A percentile compares a stretch with the other conserved stretches of the same genome.
These are phyloP conservation scores for Linum trigynum DNA, from an alignment of 345 rosid species.

Conservation along the genomic window DNA sequence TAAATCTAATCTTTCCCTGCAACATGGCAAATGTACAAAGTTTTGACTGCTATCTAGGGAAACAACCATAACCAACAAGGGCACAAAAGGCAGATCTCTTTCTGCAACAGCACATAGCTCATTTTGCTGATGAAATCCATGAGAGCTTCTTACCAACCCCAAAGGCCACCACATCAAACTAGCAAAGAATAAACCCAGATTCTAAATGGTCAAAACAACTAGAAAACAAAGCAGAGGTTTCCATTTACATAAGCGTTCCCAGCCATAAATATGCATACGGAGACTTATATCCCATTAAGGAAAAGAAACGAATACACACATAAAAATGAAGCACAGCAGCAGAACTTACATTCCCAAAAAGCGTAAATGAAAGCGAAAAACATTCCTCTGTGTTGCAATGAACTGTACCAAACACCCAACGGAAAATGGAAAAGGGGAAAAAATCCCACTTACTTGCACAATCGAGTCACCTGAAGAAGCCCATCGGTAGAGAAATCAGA, in stretches of 20 bases:
- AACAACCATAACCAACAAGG: not conserved
- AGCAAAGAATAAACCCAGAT: not conserved
- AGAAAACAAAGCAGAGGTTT: not conserved
- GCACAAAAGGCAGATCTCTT: not conserved
- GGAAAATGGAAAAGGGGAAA: not conserved
- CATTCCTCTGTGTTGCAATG: not conserved
- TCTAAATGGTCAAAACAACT: not conserved
- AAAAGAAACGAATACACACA: not conserved
- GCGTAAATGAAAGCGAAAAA: too few relatives aligned
- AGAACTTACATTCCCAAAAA: too few relatives aligned
- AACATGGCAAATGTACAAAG: not conserved
- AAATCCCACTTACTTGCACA: constrained; percentile 47
- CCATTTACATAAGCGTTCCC: not conserved
- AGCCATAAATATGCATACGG: not conserved
- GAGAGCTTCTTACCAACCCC: too few relatives aligned
- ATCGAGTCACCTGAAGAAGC: constrained; percentile 48
- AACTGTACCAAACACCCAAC: not conserved
- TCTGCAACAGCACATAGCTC: too few relatives aligned
- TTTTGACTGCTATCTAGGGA: not conserved
- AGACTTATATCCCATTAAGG: not conserved
- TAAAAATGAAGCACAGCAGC: not conserved
- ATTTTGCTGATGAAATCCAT: too few relatives aligned
- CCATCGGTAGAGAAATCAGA: constrained; percentile 88
- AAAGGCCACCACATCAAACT: too few relatives aligned
- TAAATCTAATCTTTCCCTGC: too few relatives aligned